A percentile compares a stretch with the other conserved stretches of the same genome.
These are phyloP conservation scores for Arthroderma uncinatum DNA, from an alignment of 2,329 filamentous ascomycete genomes.

Conservation along the genomic window DNA sequence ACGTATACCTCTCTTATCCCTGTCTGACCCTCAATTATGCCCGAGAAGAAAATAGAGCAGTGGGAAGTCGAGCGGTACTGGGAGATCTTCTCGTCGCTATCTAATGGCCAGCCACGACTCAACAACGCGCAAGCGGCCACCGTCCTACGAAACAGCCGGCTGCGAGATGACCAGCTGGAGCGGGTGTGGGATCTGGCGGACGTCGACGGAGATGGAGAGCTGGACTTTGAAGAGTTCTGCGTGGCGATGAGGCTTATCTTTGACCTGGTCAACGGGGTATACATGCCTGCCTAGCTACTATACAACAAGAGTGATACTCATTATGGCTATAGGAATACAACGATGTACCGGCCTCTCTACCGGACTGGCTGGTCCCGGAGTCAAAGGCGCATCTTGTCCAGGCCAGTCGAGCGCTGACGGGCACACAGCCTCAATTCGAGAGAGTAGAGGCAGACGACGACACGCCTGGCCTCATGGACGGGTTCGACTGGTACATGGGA, in stretches of 20 bases:
- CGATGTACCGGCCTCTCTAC: slow-evolving; percentile 74
- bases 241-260: slow-evolving; percentile 98
- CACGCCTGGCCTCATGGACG: slow-evolving; percentile 75
- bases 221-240: slow-evolving; percentile 99
- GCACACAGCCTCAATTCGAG: slow-evolving; percentile 73
- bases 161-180: slow-evolving; percentile 78
- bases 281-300: no score
- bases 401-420: slow-evolving; percentile 66
- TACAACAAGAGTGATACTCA: not conserved
- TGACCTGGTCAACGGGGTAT: slow-evolving; percentile 86
- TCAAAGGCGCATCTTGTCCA: slow-evolving; percentile 86
- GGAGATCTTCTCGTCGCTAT: slow-evolving; percentile 64
- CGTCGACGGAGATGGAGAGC: slow-evolving; percentile 90
- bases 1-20: not conserved
- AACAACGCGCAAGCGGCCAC: slow-evolving; percentile 59
- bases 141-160: slow-evolving; percentile 61
- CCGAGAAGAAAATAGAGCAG: slow-evolving; percentile 50
- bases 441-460: slow-evolving; percentile 69
- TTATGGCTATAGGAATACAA: slow-evolving; percentile 59
- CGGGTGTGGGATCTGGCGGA: slow-evolving; percentile 94
- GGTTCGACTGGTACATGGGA: slow-evolving; percentile 99
- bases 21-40: slow-evolving; percentile 25
- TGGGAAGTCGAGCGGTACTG: slow-evolving; percentile 68
- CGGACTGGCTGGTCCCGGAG: slow-evolving; percentile 95
- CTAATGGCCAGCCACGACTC: slow-evolving; percentile 53